These are phyloP conservation scores for Cyberlindnera veronae DNA, from an alignment of 805 yeast genomes.

Conservation along the genomic window DNA sequence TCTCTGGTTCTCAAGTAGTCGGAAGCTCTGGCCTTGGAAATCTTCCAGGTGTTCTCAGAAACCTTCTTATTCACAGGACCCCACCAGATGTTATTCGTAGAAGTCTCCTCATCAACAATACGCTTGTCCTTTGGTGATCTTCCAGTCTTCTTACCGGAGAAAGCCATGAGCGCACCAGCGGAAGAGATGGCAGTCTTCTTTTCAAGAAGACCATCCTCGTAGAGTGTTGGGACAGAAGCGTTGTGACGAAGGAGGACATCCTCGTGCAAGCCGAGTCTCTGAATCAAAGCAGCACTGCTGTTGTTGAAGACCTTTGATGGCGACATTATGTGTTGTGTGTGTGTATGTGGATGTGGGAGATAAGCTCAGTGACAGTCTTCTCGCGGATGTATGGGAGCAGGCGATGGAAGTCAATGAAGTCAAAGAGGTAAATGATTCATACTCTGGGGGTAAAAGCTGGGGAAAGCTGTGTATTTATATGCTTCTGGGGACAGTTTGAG, in stretches of 20 bases:
- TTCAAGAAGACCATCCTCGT: conserved; percentile 92
- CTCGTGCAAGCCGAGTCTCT: conserved; percentile 45
- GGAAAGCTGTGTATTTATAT: conserved; percentile 9
- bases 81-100: conserved; percentile 92
- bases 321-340: conserved; percentile 21
- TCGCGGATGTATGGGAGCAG: not conserved
- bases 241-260: conserved; percentile 80
- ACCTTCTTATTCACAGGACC: conserved; percentile 98
- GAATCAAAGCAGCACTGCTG: conserved; percentile 21
- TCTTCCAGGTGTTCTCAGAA: conserved; percentile 90
- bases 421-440: conserved; percentile 1
- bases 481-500: too few species aligned
- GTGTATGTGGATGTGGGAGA: conserved; percentile 2
- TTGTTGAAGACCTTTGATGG: conserved; percentile 24
- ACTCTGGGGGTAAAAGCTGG: conserved; percentile 1
- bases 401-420: conserved; percentile 2
- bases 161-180: conserved; percentile 93
- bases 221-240: conserved; percentile 87
- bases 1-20: conserved; percentile 96
- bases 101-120: conserved; percentile 90
- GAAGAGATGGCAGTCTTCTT: conserved; percentile 88
- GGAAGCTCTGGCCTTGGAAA: conserved; percentile 93
- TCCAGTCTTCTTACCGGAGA: conserved; percentile 94
- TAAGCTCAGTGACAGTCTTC: conserved; percentile 1
- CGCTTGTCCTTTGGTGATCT: conserved; percentile 98